Conservation (phyloP, 2,329 filamentous ascomycete genomes). For the Aspergillus puulaauensis region DNA sequence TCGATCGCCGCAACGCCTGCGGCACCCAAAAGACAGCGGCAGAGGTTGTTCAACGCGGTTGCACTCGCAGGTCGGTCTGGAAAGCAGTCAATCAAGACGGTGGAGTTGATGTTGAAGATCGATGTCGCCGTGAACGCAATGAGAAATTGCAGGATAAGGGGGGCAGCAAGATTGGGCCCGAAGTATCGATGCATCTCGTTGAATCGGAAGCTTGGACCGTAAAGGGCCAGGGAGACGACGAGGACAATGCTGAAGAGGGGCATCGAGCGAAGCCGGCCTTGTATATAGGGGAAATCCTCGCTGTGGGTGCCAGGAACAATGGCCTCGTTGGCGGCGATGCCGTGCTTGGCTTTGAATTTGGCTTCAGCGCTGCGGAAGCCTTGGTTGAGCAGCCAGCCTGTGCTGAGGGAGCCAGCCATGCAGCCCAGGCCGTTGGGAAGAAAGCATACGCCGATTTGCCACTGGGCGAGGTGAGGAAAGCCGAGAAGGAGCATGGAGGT, state of each 20-base stretch:
- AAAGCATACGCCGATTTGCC: slow-evolving; percentile 44
- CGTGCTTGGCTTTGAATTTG: slow-evolving; percentile 2
- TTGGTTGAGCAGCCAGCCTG: slow-evolving; percentile 16
- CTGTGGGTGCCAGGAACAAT: not conserved
- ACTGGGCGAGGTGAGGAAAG: slow-evolving; percentile 31
- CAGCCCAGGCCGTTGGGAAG: slow-evolving; percentile 41
- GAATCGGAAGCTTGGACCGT: slow-evolving; percentile 34
- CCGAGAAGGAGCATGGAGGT: slow-evolving; percentile 40
- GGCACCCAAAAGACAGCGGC: slow-evolving; percentile 38
- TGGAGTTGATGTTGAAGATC: slow-evolving; percentile 36
- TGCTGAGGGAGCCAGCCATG: slow-evolving; percentile 13
- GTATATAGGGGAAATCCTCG: slow-evolving; percentile 1
- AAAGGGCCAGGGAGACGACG: slow-evolving; percentile 23
- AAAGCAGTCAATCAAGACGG: slow-evolving; percentile 40
- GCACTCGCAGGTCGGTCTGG: slow-evolving; percentile 35
- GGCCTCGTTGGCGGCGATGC: not conserved
- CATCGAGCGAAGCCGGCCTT: slow-evolving; percentile 6
- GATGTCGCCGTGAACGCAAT: slow-evolving; percentile 36
- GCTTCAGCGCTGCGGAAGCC: slow-evolving; percentile 3
- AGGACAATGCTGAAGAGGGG: slow-evolving; percentile 9
- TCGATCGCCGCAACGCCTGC: slow-evolving; percentile 33
- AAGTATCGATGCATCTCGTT: slow-evolving; percentile 6
- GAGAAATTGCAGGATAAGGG: slow-evolving; percentile 40
- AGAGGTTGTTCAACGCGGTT: slow-evolving; percentile 38
- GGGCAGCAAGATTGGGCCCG: slow-evolving; percentile 31